Conservation (phyloP, 176 grass and related monocot species). For the Poa pratensis region DNA sequence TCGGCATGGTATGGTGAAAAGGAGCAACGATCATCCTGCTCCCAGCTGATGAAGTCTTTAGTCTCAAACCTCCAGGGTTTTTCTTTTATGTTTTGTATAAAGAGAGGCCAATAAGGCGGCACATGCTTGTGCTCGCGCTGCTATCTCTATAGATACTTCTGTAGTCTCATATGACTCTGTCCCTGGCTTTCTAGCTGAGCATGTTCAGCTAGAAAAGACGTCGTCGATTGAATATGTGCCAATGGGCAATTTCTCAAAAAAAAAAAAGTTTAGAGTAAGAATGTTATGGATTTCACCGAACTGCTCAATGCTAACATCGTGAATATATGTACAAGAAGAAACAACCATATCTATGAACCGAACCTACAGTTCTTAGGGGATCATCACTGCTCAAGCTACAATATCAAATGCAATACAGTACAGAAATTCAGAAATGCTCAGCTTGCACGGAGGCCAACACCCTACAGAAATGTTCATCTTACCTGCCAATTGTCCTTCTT, state of each 20-base stretch:
- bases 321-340: not conserved
- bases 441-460: too few species aligned
- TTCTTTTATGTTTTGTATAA: not conserved
- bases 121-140: not conserved
- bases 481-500: too few species aligned
- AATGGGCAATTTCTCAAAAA: too few species aligned
- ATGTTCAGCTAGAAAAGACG: too few species aligned
- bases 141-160: not conserved
- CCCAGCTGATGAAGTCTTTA: not conserved
- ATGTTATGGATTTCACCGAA: too few species aligned
- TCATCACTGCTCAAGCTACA: not conserved
- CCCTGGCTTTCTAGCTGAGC: too few species aligned
- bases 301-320: not conserved
- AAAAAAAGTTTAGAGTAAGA: too few species aligned
- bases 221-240: too few species aligned
- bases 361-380: not conserved
- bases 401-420: not conserved
- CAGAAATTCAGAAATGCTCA: not conserved
- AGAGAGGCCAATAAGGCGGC: not conserved
- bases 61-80: not conserved
- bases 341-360: not conserved
- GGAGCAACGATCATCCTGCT: not conserved
- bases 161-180: too few species aligned
- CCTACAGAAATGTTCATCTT: too few species aligned
- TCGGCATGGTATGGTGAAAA: not conserved